Evolutionary conservation across 345 rosid genomes (phyloP).

Genomic region (Eutrema heterophyllum): DNA sequence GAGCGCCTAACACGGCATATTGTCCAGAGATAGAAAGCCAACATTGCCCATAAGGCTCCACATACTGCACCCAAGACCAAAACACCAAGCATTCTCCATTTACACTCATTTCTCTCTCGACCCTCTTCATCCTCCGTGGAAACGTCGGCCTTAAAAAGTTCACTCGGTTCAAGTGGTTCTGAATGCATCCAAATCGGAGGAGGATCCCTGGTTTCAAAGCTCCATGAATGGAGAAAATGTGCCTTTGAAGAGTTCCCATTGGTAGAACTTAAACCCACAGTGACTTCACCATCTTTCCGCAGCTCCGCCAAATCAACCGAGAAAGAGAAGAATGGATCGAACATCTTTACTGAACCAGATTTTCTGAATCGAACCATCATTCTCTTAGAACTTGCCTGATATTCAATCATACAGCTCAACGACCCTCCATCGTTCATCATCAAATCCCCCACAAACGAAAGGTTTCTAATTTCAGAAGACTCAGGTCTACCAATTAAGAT

Average conservation of each 20-base stretch:
- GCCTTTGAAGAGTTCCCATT: constrained; percentile 50
- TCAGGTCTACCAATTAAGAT: constrained; percentile 52
- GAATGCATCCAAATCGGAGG: constrained; percentile 78
- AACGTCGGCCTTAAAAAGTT: neutral
- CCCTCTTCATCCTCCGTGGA: neutral
- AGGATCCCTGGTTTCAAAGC: constrained; percentile 41
- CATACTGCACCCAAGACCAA: constrained; percentile 54
- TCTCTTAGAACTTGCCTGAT: constrained; percentile 56
- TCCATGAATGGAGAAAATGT: constrained; percentile 63
- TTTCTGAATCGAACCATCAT: constrained; percentile 63
- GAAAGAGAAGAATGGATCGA: constrained; percentile 55
- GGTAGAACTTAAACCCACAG: constrained; percentile 61
- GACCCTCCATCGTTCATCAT: constrained; percentile 45
- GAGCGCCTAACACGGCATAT: constrained; percentile 59
- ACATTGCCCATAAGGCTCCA: constrained; percentile 60
- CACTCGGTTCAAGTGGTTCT: constrained; percentile 53
- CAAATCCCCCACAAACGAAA: constrained; percentile 33
- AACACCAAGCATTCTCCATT: constrained; percentile 47
- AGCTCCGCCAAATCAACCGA: constrained; percentile 45
- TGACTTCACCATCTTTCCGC: constrained; percentile 45
- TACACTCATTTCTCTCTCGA: constrained; percentile 33
- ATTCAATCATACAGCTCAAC: constrained; percentile 72
- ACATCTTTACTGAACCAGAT: constrained; percentile 39
- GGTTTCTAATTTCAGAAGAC: constrained; percentile 35
- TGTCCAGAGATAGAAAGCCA: constrained; percentile 54